A percentile compares a stretch with the other conserved stretches of the same genome.
phyloP scores from a whole-genome alignment of 306 rosid species.

The Abrus pulchellus region DNA sequence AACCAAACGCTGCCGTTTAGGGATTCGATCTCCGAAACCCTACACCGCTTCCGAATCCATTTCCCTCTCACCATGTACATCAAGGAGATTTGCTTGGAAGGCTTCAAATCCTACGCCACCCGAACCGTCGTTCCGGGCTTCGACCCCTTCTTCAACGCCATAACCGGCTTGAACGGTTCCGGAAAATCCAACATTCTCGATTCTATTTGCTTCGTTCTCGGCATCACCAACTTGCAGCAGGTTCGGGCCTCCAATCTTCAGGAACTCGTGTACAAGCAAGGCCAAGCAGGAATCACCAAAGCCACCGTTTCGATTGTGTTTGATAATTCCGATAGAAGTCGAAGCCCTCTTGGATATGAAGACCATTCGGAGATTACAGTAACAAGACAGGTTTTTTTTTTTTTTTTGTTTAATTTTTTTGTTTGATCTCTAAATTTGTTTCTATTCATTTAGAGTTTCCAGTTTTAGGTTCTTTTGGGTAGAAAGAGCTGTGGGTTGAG shows the following conservation, averaged over 20 bases:
- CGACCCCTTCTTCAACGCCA: conserved; percentile 90
- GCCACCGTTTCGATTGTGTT: conserved; percentile 91
- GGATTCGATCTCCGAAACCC: conserved; percentile 62
- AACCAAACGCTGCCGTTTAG: conserved; percentile 37
- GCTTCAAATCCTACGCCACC: conserved; percentile 97
- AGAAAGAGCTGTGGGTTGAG: not conserved
- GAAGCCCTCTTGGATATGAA: conserved; percentile 93
- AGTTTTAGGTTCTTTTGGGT: not conserved
- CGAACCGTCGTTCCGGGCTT: conserved; percentile 92
- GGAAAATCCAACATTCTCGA: conserved; percentile 97
- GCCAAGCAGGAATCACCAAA: conserved; percentile 97
- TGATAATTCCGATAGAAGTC: conserved; percentile 71
- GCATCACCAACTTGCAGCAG: conserved; percentile 93
- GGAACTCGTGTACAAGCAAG: conserved; percentile 97
- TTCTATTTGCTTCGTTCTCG: conserved; percentile 90
- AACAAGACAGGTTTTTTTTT: conserved; percentile 79
- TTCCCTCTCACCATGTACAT: conserved; percentile 60
- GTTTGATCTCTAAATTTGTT: conserved; percentile 12
- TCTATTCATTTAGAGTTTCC: not conserved
- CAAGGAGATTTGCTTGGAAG: conserved; percentile 90
- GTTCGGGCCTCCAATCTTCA: conserved; percentile 95
- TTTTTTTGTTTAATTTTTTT: not conserved
- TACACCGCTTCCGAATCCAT: not conserved
- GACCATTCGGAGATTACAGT: conserved; percentile 84
- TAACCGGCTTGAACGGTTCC: conserved; percentile 92